Percentiles rank a stretch among this genome's conserved stretches.
phyloP scores from a whole-genome alignment of 139 green algal species.

The Chlorella sp. region DNA sequence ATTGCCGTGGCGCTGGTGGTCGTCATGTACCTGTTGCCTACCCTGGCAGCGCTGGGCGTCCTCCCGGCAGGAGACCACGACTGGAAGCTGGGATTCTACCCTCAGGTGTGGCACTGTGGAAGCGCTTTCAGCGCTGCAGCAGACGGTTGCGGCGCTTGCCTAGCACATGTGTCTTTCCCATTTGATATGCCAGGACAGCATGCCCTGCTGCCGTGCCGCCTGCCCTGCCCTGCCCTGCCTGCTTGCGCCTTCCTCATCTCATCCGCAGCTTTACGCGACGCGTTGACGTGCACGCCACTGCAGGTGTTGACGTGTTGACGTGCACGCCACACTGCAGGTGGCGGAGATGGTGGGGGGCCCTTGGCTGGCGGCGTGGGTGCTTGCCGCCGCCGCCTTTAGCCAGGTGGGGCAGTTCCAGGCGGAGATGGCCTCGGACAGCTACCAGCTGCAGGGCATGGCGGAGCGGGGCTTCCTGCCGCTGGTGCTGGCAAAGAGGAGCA shows the following conservation, averaged over 20 bases:
- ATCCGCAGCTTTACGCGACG: no score
- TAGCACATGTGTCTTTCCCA: no score
- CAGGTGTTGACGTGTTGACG: neutral
- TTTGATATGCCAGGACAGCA: neutral
- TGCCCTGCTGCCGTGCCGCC: neutral
- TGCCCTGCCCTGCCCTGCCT: neutral
- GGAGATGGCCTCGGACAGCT: slow-evolving; percentile 92
- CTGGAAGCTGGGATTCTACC: slow-evolving; percentile 86
- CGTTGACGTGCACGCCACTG: neutral
- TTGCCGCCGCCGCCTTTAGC: slow-evolving; percentile 74
- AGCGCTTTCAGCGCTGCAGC: neutral
- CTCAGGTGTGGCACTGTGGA: slow-evolving; percentile 44
- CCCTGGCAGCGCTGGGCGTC: slow-evolving; percentile 72
- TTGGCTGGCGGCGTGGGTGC: slow-evolving; percentile 82
- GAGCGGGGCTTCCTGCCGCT: slow-evolving; percentile 92
- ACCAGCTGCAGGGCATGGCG: slow-evolving; percentile 90
- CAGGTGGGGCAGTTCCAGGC: slow-evolving; percentile 94
- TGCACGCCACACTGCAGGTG: neutral
- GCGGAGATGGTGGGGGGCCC: slow-evolving; percentile 64
- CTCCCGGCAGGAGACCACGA: slow-evolving; percentile 15
- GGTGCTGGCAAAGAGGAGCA: slow-evolving; percentile 45
- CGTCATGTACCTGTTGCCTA: slow-evolving; percentile 61
- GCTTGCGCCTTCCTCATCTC: no score
- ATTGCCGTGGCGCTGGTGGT: slow-evolving; percentile 67
- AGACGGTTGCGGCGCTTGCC: no score